Base-by-base conservation (phyloP, 345 rosid species). In the Anacardium occidentale region DNA sequence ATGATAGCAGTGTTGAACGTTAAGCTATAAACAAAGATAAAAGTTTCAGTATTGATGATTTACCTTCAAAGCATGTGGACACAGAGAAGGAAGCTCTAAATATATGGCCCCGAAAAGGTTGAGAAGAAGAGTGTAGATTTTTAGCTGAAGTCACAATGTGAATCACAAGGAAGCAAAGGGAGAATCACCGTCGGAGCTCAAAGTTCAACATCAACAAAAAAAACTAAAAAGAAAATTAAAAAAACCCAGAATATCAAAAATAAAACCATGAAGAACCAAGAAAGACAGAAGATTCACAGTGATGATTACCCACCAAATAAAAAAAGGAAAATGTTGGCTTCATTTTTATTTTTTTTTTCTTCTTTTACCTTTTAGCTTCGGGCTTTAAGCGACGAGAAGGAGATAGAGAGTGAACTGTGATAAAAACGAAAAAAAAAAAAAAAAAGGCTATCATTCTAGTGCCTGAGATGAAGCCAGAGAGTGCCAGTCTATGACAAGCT, bases 401-500 rank as follows among this genome's bases (percentile, higher is more conserved):
- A 21, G 15, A n/a, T n/a, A n/a, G 51, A 53, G 4, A 44, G 64
- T 55, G 65, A 37, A 69, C 42, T 59, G 20, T 12, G 74, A 42
- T 45, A 0, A 3, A 34, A 32, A 32, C 3, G 5, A 34, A 34
- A 34, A 32, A 37, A 37, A 37, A 37, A 37, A 37, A 6, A 37
- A 56, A 69, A 40, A 62, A 48, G 48, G 34, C 26, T n/a, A n/a
- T n/a, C n/a, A n/a, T n/a, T n/a, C n/a, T n/a, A n/a, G n/a, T n/a
- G n/a, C n/a, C n/a, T n/a, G n/a, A n/a, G 64, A 56, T 68, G 59
- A 70, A 74, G 44, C 21, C 65, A 57, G 62, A 62, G 13, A 12
- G 64, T 77, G 92, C 83, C 85, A 86, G 90, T 80, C 68, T 71
- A 82, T 74, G 77, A 75, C 85, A 73, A 86, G 85, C 89, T 86